Base-by-base conservation (phyloP, 345 rosid species). In the Citrus reticulata region DNA sequence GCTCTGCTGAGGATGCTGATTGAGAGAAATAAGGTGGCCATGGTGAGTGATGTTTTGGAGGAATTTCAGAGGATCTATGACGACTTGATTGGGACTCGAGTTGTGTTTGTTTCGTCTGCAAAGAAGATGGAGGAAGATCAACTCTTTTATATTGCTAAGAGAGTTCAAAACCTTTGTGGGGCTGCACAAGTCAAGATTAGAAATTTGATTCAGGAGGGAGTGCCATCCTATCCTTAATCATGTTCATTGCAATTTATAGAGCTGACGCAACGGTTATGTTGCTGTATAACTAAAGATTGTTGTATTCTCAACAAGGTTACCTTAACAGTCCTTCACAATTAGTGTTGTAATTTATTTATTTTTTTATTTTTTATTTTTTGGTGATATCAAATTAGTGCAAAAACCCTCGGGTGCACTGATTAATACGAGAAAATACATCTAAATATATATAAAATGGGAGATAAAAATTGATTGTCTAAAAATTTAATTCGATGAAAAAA, bases 41-140 rank as follows among this genome's bases (percentile, higher is more conserved):
- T 89, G 68, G 46, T 92, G 10, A 27, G 73, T 17, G 90, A 92
- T 42, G 95, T 89, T 68, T 76, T 94, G 75, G 81, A 81, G 80
- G 97, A 92, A 46, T 92, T 92, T 61, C 83, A 86, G 87, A 89
- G 90, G 85, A 87, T 91, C 72, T 90, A 78, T 62, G 80, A 84
- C 35, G 86, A 89, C 78, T 39, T 89, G 77, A 77, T 80, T 51
- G 77, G 87, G 35, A 70, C 66, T 9, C 34, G 42, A 61, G 68
- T 59, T 29, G 39, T 55, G 29, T 46, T 77, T 82, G 84, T 89
- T 73, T 76, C 86, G 32, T 87, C 88, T 6, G 49, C 4, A 61
- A 81, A 72, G 73, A 81, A 72, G 77, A 81, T 85, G 65, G 65
- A 77, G 34, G 81, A 81, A 75, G 62, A 69, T 67, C 69, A 71